Conservation (phyloP, 352 stramenopile species). For the Phytopythium chamaehyphon region DNA sequence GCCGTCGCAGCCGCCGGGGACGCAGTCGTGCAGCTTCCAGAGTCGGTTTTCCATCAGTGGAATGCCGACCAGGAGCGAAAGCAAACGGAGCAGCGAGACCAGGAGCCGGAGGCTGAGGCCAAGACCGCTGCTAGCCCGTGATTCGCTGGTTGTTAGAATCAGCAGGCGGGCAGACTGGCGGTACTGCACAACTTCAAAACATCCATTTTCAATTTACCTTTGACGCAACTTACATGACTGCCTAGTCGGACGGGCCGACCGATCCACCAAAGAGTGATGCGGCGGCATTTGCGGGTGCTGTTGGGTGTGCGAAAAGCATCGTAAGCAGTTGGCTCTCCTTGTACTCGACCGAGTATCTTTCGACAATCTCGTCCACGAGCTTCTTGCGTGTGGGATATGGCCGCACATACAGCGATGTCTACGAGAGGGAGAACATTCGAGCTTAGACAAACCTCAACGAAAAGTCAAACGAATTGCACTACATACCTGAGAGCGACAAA, state of each 20-base stretch:
- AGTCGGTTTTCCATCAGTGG: slow-evolving; percentile 73
- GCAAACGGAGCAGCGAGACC: slow-evolving; percentile 9
- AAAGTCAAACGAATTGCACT: no score
- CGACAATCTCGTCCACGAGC: slow-evolving; percentile 84
- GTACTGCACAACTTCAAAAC: no score
- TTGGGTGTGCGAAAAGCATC: slow-evolving; percentile 59
- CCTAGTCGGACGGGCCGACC: slow-evolving; percentile 2
- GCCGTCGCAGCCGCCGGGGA: slow-evolving; percentile 69
- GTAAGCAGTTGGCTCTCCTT: slow-evolving; percentile 81
- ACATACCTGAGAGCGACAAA: slow-evolving; percentile 76
- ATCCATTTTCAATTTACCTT: no score
- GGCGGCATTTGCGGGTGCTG: slow-evolving; percentile 16
- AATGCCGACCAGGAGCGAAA: slow-evolving; percentile 16
- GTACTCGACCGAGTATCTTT: slow-evolving; percentile 82
- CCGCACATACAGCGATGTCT: slow-evolving; percentile 81
- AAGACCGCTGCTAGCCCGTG: slow-evolving; percentile 1
- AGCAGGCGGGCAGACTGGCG: no score
- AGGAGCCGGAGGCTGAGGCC: slow-evolving; percentile 12
- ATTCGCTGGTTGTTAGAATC: no score
- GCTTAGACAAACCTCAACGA: no score
- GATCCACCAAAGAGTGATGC: slow-evolving; percentile 2
- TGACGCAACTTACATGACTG: background rate
- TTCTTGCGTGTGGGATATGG: slow-evolving; percentile 87
- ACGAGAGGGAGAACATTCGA: slow-evolving; percentile 5
- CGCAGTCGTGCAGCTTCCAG: slow-evolving; percentile 60